phyloP scores from a whole-genome alignment of 495 filamentous ascomycete species.

The Glutinoglossum americanum region DNA sequence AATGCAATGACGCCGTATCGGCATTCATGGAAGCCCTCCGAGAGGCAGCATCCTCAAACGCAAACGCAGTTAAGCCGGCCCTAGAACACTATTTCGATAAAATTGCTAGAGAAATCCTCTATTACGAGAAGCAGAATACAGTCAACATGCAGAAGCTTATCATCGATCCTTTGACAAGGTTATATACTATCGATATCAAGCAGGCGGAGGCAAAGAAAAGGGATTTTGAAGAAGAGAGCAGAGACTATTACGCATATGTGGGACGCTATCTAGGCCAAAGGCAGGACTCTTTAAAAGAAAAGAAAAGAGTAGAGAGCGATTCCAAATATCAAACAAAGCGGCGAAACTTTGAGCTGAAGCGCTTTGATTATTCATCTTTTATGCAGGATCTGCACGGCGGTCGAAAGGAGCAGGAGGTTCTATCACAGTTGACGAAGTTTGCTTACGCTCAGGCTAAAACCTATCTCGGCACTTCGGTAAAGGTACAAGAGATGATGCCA shows the following conservation, averaged over 20 bases:
- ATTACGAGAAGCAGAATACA: conserved; percentile 69
- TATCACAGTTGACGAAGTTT: conserved; percentile 89
- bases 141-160: conserved; percentile 72
- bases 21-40: conserved; percentile 72
- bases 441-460: conserved; percentile 74
- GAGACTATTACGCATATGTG: conserved; percentile 91
- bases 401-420: conserved; percentile 89
- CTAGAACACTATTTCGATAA: conserved; percentile 97
- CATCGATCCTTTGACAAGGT: conserved; percentile 75
- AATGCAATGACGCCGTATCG: conserved; percentile 65
- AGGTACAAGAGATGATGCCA: conserved; percentile 68
- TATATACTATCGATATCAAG: conserved; percentile 94
- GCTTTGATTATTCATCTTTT: conserved; percentile 97
- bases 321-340: conserved; percentile 90
- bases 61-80: conserved; percentile 84
- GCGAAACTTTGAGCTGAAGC: conserved; percentile 83
- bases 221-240: conserved; percentile 95
- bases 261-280: conserved; percentile 85
- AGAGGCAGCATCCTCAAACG: conserved; percentile 77
- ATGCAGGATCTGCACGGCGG: conserved; percentile 97
- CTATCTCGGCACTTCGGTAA: conserved; percentile 65
- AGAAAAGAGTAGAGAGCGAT: conserved; percentile 85
- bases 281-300: conserved; percentile 89
- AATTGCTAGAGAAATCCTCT: conserved; percentile 74
- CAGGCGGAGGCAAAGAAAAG: conserved; percentile 92